These are phyloP conservation scores for Funneliformis mosseae DNA, from an alignment of 192 early-diverging fungal species.

Conservation along the genomic window DNA sequence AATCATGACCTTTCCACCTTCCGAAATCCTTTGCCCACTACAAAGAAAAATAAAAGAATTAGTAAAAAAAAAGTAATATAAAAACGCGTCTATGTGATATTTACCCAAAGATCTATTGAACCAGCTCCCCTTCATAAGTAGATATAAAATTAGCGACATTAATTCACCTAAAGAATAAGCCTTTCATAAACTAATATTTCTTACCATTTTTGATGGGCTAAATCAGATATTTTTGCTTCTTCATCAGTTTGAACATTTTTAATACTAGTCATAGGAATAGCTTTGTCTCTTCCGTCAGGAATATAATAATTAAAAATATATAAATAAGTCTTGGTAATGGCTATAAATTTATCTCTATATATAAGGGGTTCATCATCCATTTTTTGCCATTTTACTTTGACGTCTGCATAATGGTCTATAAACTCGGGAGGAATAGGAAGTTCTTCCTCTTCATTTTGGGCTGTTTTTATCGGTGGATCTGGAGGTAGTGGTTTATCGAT, in stretches of 20 bases:
- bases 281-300: constrained; percentile 13
- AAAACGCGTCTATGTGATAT: neutral
- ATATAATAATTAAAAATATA: constrained; percentile 35
- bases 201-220: constrained; percentile 26
- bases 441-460: neutral
- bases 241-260: constrained; percentile 28
- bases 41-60: neutral
- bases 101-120: constrained; percentile 30
- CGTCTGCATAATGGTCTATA: neutral
- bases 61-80: neutral
- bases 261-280: constrained; percentile 20
- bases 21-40: constrained; percentile 31
- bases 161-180: neutral
- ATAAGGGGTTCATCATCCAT: constrained; percentile 22
- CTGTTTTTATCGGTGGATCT: no score
- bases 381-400: constrained; percentile 1
- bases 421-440: neutral
- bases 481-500: no score
- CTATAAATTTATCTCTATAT: constrained; percentile 28
- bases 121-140: constrained; percentile 22
- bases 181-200: neutral
- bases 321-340: constrained; percentile 22
- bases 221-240: constrained; percentile 18
- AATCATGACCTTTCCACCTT: constrained; percentile 29
- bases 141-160: neutral